These are phyloP conservation scores for Serendipita sp. DNA, from an alignment of 768 basidiomycete genomes.

Conservation along the genomic window DNA sequence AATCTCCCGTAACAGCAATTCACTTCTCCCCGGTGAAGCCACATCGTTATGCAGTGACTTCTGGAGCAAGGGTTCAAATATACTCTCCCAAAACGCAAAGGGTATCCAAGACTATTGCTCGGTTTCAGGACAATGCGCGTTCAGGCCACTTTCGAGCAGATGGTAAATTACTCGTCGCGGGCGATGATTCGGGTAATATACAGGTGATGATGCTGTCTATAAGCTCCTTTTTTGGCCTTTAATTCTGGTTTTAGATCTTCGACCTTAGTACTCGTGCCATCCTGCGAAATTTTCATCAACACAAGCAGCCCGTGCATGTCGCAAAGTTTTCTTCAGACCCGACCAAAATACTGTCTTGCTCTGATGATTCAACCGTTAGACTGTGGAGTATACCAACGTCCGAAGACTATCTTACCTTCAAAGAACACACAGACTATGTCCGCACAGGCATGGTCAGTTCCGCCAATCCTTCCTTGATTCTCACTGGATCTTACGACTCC, in stretches of 20 bases:
- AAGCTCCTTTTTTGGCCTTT: background rate
- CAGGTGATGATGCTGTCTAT: constrained; percentile 28
- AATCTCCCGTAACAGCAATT: constrained; percentile 85
- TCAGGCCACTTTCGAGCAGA: constrained; percentile 79
- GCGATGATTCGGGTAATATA: constrained; percentile 83
- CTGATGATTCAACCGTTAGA: constrained; percentile 87
- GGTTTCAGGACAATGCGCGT: constrained; percentile 92
- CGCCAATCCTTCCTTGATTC: constrained; percentile 63
- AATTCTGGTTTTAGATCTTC: constrained; percentile 45
- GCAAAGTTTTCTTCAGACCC: constrained; percentile 78
- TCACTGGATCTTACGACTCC: constrained; percentile 91
- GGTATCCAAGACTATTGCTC: constrained; percentile 85
- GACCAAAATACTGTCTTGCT: constrained; percentile 81
- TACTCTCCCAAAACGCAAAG: constrained; percentile 95
- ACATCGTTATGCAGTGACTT: constrained; percentile 89
- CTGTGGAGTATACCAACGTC: constrained; percentile 94
- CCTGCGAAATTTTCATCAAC: constrained; percentile 76
- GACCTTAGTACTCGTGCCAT: constrained; percentile 89
- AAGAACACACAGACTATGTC: constrained; percentile 86
- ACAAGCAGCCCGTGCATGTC: constrained; percentile 94
- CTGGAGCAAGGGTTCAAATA: constrained; percentile 83
- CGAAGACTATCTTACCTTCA: constrained; percentile 58
- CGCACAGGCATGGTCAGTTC: constrained; percentile 79
- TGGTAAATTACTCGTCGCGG: constrained; percentile 88
- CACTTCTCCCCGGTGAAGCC: constrained; percentile 81